Evolutionary conservation across 495 filamentous ascomycete genomes (phyloP).

Genomic region (Penicillium waksmanii): DNA sequence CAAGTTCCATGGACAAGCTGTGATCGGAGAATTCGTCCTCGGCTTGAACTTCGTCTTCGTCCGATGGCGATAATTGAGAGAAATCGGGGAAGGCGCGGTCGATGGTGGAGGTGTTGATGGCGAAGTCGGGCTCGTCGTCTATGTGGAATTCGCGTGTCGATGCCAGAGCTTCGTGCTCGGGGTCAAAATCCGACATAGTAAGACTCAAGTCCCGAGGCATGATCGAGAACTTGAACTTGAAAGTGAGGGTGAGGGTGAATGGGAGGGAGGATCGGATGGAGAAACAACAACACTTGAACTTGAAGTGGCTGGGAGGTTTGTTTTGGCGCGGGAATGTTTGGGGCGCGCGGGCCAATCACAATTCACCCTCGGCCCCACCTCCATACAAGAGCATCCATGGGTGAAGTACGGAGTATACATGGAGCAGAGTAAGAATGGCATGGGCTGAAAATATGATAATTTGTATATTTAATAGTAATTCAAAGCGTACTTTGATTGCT

Average conservation of each 20-base stretch:
- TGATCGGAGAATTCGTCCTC: constrained; percentile 39
- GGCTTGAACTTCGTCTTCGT: constrained; percentile 32
- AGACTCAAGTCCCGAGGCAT: constrained; percentile 44
- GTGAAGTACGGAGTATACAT: too few species aligned
- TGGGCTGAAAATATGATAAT: too few species aligned
- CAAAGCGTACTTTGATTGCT: too few species aligned
- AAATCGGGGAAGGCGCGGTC: constrained; percentile 67
- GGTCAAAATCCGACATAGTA: constrained; percentile 53
- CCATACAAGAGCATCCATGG: too few species aligned
- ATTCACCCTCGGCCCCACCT: too few species aligned
- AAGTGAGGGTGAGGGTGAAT: not conserved
- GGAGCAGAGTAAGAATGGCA: too few species aligned
- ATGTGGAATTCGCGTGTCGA: constrained; percentile 52
- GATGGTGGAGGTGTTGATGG: constrained; percentile 65
- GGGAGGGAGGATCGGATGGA: constrained; percentile 1
- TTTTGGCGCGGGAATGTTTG: constrained; percentile 26
- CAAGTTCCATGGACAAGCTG: constrained; percentile 49
- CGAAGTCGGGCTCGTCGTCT: constrained; percentile 47
- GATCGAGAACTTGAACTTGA: constrained; percentile 12
- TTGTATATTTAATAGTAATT: too few species aligned
- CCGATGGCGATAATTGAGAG: constrained; percentile 45
- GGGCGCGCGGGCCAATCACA: constrained; percentile 12
- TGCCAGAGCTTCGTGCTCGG: constrained; percentile 54
- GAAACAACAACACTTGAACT: not conserved
- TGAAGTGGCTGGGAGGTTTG: constrained; percentile 15